Percentiles rank a stretch among this genome's conserved stretches.
Conservation (phyloP, 1,284 basidiomycete species). For the Ustilago esculenta region DNA sequence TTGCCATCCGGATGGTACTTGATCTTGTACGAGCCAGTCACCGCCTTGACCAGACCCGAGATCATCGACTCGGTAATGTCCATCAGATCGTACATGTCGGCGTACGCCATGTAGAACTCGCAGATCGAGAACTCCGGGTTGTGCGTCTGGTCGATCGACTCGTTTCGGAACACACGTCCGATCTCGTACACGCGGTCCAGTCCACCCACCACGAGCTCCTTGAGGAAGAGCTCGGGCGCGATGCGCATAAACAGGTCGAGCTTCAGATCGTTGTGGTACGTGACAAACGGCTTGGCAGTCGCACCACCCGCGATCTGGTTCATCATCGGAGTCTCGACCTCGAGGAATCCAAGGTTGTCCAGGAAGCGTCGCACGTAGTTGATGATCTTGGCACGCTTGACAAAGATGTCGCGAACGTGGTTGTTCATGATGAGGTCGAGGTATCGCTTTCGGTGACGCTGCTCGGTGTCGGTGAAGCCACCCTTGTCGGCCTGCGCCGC, state of each 20-base stretch:
- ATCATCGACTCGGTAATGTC: conserved; percentile 93
- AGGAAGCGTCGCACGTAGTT: conserved; percentile 82
- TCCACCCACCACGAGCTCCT: conserved; percentile 96
- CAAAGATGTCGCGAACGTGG: conserved; percentile 87
- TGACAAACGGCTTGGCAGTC: conserved; percentile 97
- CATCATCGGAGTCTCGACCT: conserved; percentile 99
- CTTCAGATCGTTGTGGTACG: conserved; percentile 97
- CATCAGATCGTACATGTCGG: conserved; percentile 99
- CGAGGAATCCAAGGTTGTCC: conserved; percentile 92
- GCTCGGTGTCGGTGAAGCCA: conserved; percentile 81
- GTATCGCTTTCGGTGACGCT: conserved; percentile 97
- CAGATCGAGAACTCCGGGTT: conserved; percentile 78
- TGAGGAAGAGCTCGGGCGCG: conserved; percentile 97
- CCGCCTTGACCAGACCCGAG: conserved; percentile 87
- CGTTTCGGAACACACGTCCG: conserved; percentile 96
- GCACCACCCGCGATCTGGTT: conserved; percentile 96
- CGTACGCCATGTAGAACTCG: conserved; percentile 99
- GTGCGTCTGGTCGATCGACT: conserved; percentile 93
- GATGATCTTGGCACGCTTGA: conserved; percentile 75
- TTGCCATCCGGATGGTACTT: conserved; percentile 93
- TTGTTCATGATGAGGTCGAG: conserved; percentile 97
- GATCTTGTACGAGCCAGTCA: conserved; percentile 86
- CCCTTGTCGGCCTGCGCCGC: conserved; percentile 71
- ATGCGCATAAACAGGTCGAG: conserved; percentile 98
- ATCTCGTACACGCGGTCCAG: conserved; percentile 98